Evolutionary conservation across 352 stramenopile genomes (phyloP).

Genomic region (Phytophthora cryptogea): DNA sequence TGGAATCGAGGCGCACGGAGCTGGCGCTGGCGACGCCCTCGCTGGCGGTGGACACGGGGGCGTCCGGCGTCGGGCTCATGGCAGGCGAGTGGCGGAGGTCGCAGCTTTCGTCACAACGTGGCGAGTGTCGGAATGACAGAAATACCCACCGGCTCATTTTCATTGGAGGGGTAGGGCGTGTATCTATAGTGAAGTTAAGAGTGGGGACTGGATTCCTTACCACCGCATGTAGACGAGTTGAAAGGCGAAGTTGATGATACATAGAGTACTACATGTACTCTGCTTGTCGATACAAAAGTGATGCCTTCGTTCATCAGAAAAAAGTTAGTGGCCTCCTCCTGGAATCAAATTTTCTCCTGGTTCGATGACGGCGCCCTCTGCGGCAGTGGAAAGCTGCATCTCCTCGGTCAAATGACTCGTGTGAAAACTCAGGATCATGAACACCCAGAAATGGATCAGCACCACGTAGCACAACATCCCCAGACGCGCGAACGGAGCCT

Average conservation of each 20-base stretch:
- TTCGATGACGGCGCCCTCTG: constrained; percentile 22
- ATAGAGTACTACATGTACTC: background rate
- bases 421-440: constrained; percentile 87
- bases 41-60: constrained; percentile 22
- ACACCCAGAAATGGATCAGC: constrained; percentile 87
- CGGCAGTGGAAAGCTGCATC: constrained; percentile 45
- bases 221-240: background rate
- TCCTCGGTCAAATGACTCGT: constrained; percentile 86
- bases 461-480: constrained; percentile 76
- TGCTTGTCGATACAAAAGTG: background rate
- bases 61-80: constrained; percentile 29
- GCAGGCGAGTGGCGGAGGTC: too few species aligned
- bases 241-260: background rate
- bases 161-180: constrained; percentile 11
- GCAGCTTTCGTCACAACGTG: background rate
- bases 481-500: constrained; percentile 74
- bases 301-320: background rate
- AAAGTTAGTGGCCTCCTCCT: constrained; percentile 26
- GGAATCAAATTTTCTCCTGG: constrained; percentile 36
- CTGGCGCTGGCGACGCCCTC: constrained; percentile 19
- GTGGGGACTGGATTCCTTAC: constrained; percentile 17
- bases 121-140: constrained; percentile 8
- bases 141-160: constrained; percentile 13
- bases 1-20: constrained; percentile 26
- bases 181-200: constrained; percentile 7